Evolutionary conservation across 1,139 yeast genomes (phyloP).

Genomic region (Candida albicans): DNA sequence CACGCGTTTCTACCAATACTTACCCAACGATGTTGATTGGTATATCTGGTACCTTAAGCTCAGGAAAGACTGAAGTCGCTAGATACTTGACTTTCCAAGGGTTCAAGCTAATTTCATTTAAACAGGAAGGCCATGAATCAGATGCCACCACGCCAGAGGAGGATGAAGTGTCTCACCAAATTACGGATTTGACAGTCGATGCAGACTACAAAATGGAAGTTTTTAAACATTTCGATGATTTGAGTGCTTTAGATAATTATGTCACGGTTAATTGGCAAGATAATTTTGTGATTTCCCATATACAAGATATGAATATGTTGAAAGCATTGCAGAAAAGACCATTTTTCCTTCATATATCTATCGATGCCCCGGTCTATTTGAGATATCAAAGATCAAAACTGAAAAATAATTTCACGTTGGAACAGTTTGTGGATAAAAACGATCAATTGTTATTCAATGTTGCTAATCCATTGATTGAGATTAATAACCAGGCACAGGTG

Average conservation of each 20-base stretch:
- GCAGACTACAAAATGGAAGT: constrained; percentile 16
- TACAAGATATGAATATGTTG: constrained; percentile 45
- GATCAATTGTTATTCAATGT: constrained; percentile 45
- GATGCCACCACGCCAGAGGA: constrained; percentile 5
- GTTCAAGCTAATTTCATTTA: constrained; percentile 38
- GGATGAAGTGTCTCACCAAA: constrained; percentile 3
- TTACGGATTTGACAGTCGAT: constrained; percentile 1
- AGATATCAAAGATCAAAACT: constrained; percentile 47
- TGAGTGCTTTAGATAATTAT: constrained; percentile 54
- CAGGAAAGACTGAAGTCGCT: constrained; percentile 71
- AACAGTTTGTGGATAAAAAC: constrained; percentile 45
- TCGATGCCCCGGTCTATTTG: constrained; percentile 69
- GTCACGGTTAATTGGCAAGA: constrained; percentile 72
- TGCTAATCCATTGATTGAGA: constrained; percentile 43
- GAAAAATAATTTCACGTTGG: constrained; percentile 22
- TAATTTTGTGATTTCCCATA: constrained; percentile 59
- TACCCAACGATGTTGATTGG: constrained; percentile 62
- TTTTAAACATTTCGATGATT: constrained; percentile 25
- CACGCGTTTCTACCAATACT: not conserved
- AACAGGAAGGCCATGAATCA: constrained; percentile 4
- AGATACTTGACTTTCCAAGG: constrained; percentile 59
- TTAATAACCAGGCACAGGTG: constrained; percentile 58
- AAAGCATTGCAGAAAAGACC: constrained; percentile 68
- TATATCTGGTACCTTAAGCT: constrained; percentile 66
- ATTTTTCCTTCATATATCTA: constrained; percentile 75